Evolutionary conservation across 1,284 basidiomycete genomes (phyloP).

Genomic region (Cryptococcus sp.): DNA sequence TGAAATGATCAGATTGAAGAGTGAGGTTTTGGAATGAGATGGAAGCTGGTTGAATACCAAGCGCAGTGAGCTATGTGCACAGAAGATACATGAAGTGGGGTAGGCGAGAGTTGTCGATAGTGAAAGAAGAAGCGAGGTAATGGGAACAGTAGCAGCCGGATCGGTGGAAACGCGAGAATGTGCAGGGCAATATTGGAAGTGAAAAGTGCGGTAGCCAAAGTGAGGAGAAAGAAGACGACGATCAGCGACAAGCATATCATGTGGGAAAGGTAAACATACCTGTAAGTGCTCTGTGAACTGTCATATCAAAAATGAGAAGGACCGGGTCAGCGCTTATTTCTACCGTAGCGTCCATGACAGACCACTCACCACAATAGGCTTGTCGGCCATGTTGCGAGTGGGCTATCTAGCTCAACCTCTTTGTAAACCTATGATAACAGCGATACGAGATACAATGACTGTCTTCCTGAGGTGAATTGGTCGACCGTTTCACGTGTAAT

Average conservation of each 20-base stretch:
- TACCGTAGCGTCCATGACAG: too few species aligned
- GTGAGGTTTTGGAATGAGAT: conserved; percentile 97
- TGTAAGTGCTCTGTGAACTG: conserved; percentile 52
- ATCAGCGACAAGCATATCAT: too few species aligned
- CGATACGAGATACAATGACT: neutral
- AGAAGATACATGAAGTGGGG: too few species aligned
- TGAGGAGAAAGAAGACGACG: neutral
- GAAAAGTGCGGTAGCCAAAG: neutral
- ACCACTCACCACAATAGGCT: conserved; percentile 41
- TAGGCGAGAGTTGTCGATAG: too few species aligned
- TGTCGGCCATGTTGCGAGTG: conserved; percentile 38
- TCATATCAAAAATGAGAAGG: too few species aligned
- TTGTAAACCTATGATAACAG: neutral
- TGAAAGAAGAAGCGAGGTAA: too few species aligned
- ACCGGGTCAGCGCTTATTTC: neutral
- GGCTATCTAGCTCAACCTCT: neutral
- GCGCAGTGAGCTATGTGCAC: conserved; percentile 70
- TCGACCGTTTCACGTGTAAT: neutral
- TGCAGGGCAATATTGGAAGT: neutral
- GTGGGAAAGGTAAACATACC: conserved; percentile 18
- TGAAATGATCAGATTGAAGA: conserved; percentile 94
- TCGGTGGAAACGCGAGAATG: neutral
- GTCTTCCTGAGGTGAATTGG: neutral
- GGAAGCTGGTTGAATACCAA: conserved; percentile 92
- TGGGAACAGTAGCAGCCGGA: too few species aligned